Conservation (phyloP, 148 eudicot genomes). For the Heliamphora exappendiculata region DNA sequence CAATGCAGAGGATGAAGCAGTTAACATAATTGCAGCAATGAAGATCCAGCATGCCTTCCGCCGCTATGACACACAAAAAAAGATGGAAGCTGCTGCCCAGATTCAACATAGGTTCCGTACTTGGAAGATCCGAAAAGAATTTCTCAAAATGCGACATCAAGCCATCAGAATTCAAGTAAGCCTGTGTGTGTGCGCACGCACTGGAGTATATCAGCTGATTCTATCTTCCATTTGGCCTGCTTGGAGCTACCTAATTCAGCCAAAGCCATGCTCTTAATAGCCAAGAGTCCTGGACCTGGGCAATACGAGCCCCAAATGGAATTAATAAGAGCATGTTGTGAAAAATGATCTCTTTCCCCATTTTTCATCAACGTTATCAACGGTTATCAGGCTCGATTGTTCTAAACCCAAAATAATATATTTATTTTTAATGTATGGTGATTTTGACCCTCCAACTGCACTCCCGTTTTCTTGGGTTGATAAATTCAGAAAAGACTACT, state of each 20-base stretch:
- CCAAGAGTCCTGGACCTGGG: not conserved
- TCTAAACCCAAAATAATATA: not conserved
- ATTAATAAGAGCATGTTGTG: not conserved
- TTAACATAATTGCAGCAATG: slow-evolving; percentile 82
- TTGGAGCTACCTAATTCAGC: not conserved
- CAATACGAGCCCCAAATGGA: not conserved
- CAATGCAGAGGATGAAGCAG: slow-evolving; percentile 75
- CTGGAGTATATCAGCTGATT: not conserved
- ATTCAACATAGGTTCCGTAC: slow-evolving; percentile 81
- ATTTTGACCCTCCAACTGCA: not conserved
- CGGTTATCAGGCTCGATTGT: not conserved
- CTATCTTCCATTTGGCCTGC: slow-evolving; percentile 1
- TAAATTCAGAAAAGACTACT: not conserved
- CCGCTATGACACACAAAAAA: slow-evolving; percentile 51
- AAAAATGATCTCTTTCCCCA: not conserved
- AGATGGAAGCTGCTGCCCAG: slow-evolving; percentile 65
- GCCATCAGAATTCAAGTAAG: slow-evolving; percentile 85
- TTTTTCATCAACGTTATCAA: not conserved
- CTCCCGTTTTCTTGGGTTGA: not conserved
- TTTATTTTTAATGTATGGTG: not conserved
- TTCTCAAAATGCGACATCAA: slow-evolving; percentile 74
- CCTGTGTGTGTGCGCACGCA: not conserved
- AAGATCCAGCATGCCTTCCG: slow-evolving; percentile 95
- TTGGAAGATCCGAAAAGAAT: slow-evolving; percentile 76
- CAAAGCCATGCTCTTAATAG: not conserved